phyloP scores from a whole-genome alignment of 176 grass and related monocot genomes.

The Musa acuminata region DNA sequence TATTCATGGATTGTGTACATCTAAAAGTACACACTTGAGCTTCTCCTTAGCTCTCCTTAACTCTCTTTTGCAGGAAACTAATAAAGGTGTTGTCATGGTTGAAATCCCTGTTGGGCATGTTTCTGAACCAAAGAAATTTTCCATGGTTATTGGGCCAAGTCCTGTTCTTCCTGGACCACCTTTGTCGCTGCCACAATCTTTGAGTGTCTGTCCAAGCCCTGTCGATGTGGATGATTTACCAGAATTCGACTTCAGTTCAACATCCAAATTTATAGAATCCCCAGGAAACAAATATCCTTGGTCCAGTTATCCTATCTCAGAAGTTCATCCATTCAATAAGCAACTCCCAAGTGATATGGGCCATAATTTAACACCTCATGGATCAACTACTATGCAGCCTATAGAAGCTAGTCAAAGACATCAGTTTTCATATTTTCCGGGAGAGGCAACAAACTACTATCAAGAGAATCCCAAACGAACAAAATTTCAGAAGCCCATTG shows the following conservation, averaged over 20 bases:
- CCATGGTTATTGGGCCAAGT: not conserved
- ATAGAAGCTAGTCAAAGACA: not conserved
- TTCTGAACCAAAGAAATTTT: not conserved
- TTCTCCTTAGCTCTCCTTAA: not conserved
- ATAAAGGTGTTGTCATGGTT: not conserved
- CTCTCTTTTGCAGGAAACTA: constrained; percentile 11
- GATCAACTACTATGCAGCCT: not conserved
- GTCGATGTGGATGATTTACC: constrained; percentile 22
- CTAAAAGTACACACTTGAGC: not conserved
- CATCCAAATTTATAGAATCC: not conserved
- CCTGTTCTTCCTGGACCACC: not conserved
- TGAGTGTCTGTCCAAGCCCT: not conserved
- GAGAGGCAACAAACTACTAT: not conserved
- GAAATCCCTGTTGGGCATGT: not conserved
- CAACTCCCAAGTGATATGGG: not conserved
- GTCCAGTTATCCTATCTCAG: not conserved
- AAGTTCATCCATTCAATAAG: not conserved
- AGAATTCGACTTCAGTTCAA: constrained; percentile 21
- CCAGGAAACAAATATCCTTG: not conserved
- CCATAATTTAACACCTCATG: not conserved
- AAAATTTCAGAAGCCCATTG: constrained; percentile 5
- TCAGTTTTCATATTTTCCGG: not conserved
- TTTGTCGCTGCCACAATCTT: not conserved
- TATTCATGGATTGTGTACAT: not conserved
- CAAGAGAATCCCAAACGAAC: not conserved